These are phyloP conservation scores for Pichia sp. DNA, from an alignment of 1,139 yeast genomes.

Conservation along the genomic window DNA sequence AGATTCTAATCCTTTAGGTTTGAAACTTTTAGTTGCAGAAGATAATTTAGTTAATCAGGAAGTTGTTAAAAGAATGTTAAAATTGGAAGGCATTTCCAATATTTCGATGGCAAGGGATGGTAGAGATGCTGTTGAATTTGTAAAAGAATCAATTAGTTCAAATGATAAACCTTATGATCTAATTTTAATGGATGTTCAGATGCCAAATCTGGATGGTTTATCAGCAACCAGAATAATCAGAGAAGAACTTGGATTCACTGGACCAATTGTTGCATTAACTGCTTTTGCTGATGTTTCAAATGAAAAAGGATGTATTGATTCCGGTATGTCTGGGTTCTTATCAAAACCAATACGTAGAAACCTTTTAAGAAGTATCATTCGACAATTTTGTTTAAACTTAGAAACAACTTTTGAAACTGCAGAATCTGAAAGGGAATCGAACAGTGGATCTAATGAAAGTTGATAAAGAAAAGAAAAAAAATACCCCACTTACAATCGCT, in stretches of 20 bases:
- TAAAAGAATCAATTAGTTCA: conserved; percentile 35
- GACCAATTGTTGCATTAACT: conserved; percentile 87
- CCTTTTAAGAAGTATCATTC: conserved; percentile 49
- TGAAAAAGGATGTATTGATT: conserved; percentile 64
- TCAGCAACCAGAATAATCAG: conserved; percentile 74
- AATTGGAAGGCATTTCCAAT: conserved; percentile 65
- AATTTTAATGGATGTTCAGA: conserved; percentile 93
- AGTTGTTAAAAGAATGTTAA: conserved; percentile 79
- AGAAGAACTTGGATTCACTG: conserved; percentile 51
- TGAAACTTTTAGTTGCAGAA: conserved; percentile 72
- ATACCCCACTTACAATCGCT: not conserved
- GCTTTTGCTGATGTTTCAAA: conserved; percentile 91
- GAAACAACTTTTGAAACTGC: conserved; percentile 4
- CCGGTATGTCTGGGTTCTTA: conserved; percentile 85
- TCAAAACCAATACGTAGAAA: conserved; percentile 80
- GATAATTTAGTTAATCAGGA: conserved; percentile 90
- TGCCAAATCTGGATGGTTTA: conserved; percentile 90
- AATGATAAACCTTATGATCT: conserved; percentile 48
- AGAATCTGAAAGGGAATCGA: not conserved
- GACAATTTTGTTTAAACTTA: conserved; percentile 36
- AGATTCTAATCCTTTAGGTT: conserved; percentile 1
- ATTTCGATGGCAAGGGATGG: conserved; percentile 83
- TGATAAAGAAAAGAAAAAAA: not conserved
- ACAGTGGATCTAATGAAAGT: not conserved
- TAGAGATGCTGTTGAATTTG: conserved; percentile 69